Evolutionary conservation across 352 stramenopile genomes (phyloP).

Genomic region (Phytophthora ohioensis): DNA sequence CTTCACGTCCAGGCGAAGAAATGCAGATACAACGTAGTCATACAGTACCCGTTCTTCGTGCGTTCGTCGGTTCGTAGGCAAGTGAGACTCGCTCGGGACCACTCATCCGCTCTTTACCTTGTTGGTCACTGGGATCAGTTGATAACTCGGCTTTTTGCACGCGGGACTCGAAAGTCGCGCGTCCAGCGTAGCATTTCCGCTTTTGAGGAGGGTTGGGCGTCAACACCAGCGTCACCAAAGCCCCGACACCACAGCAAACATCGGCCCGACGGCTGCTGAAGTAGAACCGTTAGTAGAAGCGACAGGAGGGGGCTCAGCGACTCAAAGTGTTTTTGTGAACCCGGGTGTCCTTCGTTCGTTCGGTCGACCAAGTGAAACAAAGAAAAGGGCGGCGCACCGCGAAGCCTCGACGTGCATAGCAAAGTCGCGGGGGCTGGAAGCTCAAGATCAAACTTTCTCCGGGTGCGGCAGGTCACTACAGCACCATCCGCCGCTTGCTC

Average conservation of each 20-base stretch:
- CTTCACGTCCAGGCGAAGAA: neutral
- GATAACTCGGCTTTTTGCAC: neutral
- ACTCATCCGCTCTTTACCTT: slow-evolving; percentile 26
- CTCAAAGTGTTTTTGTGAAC: neutral
- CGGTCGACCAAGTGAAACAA: slow-evolving; percentile 18
- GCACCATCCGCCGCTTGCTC: slow-evolving; percentile 21
- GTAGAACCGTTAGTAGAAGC: slow-evolving; percentile 5
- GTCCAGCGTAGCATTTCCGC: slow-evolving; percentile 22
- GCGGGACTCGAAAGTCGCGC: slow-evolving; percentile 10
- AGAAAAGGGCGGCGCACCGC: slow-evolving; percentile 26
- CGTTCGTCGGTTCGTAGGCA: slow-evolving; percentile 13
- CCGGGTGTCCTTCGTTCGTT: slow-evolving; percentile 11
- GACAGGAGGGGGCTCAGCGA: slow-evolving; percentile 10
- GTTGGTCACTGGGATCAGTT: slow-evolving; percentile 27
- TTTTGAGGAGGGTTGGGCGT: slow-evolving; percentile 15
- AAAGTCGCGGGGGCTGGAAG: slow-evolving; percentile 22
- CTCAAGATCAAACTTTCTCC: slow-evolving; percentile 15
- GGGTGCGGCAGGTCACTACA: neutral
- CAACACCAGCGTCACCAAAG: neutral
- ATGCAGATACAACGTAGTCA: slow-evolving; percentile 6
- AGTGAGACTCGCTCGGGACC: slow-evolving; percentile 7
- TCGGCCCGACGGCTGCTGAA: neutral
- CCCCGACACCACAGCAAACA: no score
- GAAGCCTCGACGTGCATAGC: slow-evolving; percentile 38
- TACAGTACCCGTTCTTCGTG: slow-evolving; percentile 20